Percentiles rank a stretch among this genome's conserved stretches.
Evolutionary conservation across 768 basidiomycete species (phyloP).

Genomic region (Termitomyces sp.): DNA sequence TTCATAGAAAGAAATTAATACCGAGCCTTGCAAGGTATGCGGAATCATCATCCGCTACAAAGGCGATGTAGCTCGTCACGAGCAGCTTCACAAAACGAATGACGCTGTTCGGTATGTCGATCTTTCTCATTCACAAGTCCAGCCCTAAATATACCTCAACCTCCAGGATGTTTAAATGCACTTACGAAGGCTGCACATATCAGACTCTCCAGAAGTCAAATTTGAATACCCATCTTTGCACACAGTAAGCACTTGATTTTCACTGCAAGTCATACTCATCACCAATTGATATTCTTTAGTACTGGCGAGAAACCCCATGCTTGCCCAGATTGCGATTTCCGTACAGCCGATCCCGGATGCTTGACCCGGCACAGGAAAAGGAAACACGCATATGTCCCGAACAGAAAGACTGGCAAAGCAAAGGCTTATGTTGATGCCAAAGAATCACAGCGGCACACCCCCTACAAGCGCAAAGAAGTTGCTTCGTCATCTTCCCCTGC

Average conservation of each 20-base stretch:
- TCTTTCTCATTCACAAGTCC: background rate
- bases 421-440: background rate
- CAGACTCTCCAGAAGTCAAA: constrained; percentile 28
- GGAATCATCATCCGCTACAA: constrained; percentile 16
- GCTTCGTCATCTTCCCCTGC: background rate
- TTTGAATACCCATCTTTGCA: constrained; percentile 27
- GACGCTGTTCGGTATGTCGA: constrained; percentile 5
- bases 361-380: constrained; percentile 30
- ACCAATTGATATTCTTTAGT: constrained; percentile 13
- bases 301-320: constrained; percentile 23
- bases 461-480: background rate
- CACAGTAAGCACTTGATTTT: constrained; percentile 21
- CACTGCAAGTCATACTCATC: background rate
- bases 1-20: constrained; percentile 15
- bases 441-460: background rate
- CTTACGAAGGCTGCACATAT: constrained; percentile 22
- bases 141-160: background rate
- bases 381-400: constrained; percentile 20
- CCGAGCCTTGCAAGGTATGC: constrained; percentile 14
- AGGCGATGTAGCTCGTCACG: constrained; percentile 16
- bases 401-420: background rate
- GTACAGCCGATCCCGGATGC: constrained; percentile 25
- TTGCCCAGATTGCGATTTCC: constrained; percentile 25
- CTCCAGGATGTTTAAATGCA: constrained; percentile 25
- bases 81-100: constrained; percentile 8